A percentile compares a stretch with the other conserved stretches of the same genome.
Conservation (phyloP, 345 rosid species). For the Eucalyptus albens region DNA sequence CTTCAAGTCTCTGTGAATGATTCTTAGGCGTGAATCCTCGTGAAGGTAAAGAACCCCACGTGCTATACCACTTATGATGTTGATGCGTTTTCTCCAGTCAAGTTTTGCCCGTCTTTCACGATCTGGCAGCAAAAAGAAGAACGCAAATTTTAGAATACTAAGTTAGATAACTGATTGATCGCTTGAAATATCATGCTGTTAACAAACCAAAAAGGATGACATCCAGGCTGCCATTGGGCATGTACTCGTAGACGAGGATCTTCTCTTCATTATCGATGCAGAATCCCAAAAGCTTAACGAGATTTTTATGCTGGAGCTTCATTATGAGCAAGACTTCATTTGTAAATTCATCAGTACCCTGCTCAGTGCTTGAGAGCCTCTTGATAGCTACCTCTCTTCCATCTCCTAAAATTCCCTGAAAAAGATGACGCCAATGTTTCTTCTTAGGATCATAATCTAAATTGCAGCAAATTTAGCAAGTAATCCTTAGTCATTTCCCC, state of each 20-base stretch:
- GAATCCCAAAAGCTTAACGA: slow-evolving; percentile 42
- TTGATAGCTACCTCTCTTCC: slow-evolving; percentile 43
- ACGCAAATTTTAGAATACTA: not conserved
- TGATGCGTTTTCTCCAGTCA: slow-evolving; percentile 1
- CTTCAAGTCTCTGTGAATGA: slow-evolving; percentile 48
- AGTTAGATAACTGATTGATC: not conserved
- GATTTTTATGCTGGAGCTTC: slow-evolving; percentile 46
- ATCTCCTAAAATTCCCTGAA: slow-evolving; percentile 30
- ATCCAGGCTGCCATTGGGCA: slow-evolving; percentile 46
- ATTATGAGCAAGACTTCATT: slow-evolving; percentile 24
- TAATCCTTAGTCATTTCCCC: not conserved
- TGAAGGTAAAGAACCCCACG: slow-evolving; percentile 25
- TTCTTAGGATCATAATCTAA: not conserved
- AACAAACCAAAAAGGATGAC: slow-evolving; percentile 22
- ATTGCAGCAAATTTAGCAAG: not conserved
- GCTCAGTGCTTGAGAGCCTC: slow-evolving; percentile 12
- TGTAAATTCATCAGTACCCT: slow-evolving; percentile 16
- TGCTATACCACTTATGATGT: slow-evolving; percentile 13
- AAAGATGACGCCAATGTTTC: not conserved
- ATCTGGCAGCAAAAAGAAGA: not conserved
- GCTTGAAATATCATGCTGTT: not conserved
- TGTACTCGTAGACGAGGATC: slow-evolving; percentile 40
- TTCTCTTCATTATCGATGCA: slow-evolving; percentile 19
- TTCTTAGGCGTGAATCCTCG: slow-evolving; percentile 38
- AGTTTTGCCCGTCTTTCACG: not conserved